Evolutionary conservation across 2,329 filamentous ascomycete species (phyloP).

Genomic region (Aspergillus piperis): DNA sequence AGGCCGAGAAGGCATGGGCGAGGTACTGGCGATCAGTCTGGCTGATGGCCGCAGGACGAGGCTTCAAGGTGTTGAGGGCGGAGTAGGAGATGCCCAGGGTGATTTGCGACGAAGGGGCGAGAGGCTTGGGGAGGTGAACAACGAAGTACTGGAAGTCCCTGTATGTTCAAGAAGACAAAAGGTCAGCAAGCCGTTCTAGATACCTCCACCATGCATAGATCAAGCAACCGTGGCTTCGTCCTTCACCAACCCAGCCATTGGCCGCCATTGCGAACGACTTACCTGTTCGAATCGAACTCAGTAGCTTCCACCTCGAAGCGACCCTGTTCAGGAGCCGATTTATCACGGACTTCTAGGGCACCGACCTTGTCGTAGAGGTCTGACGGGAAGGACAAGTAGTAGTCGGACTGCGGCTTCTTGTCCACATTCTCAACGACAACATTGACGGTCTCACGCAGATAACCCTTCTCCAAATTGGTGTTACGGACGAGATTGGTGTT

Average conservation of each 20-base stretch:
- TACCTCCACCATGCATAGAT: neutral
- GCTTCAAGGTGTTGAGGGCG: slow-evolving; percentile 73
- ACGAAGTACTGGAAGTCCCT: slow-evolving; percentile 81
- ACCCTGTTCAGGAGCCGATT: slow-evolving; percentile 71
- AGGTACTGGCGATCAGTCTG: slow-evolving; percentile 88
- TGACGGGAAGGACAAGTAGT: slow-evolving; percentile 84
- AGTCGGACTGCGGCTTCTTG: slow-evolving; percentile 76
- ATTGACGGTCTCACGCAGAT: slow-evolving; percentile 86
- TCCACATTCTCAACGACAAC: slow-evolving; percentile 90
- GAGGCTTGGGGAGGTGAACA: slow-evolving; percentile 73
- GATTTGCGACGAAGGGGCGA: slow-evolving; percentile 74
- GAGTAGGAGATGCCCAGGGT: slow-evolving; percentile 87
- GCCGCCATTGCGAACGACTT: slow-evolving; percentile 57
- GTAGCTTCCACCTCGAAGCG: slow-evolving; percentile 70
- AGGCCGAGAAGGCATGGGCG: slow-evolving; percentile 80
- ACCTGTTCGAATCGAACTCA: slow-evolving; percentile 58
- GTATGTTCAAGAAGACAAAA: slow-evolving; percentile 7
- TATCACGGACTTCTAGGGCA: slow-evolving; percentile 87
- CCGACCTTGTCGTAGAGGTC: slow-evolving; percentile 75
- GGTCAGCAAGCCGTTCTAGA: neutral
- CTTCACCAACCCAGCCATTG: slow-evolving; percentile 23
- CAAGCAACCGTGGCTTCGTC: slow-evolving; percentile 19
- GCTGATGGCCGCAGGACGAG: slow-evolving; percentile 78
- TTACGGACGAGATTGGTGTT: slow-evolving; percentile 89
- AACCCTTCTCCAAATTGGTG: slow-evolving; percentile 91